Evolutionary conservation across 2,329 filamentous ascomycete species (phyloP).

Genomic region (Ceratocystis ficicola): DNA sequence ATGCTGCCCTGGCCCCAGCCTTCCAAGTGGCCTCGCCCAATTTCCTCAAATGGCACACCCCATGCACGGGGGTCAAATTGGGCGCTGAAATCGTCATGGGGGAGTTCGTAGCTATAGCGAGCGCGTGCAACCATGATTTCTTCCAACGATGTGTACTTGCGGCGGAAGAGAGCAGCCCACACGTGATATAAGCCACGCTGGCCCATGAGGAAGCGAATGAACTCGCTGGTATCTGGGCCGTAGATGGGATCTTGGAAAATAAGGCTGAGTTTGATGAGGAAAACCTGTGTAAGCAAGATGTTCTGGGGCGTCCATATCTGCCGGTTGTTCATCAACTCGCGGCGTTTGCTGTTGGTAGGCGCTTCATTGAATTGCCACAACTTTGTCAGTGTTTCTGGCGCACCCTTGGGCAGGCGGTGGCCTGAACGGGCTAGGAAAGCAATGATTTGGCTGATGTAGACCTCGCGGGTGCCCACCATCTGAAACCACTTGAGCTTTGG

Average conservation of each 20-base stretch:
- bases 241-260: slow-evolving; percentile 52
- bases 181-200: slow-evolving; percentile 45
- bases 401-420: slow-evolving; percentile 41
- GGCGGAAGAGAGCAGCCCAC: slow-evolving; percentile 47
- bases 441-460: slow-evolving; percentile 49
- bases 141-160: slow-evolving; percentile 36
- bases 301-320: slow-evolving; percentile 47
- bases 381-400: slow-evolving; percentile 43
- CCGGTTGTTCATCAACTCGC: slow-evolving; percentile 40
- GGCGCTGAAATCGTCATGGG: slow-evolving; percentile 23
- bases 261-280: slow-evolving; percentile 63
- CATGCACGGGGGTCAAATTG: slow-evolving; percentile 30
- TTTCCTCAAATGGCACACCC: slow-evolving; percentile 39
- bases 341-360: slow-evolving; percentile 43
- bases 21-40: slow-evolving; percentile 44
- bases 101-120: slow-evolving; percentile 40
- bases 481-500: slow-evolving; percentile 56
- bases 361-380: slow-evolving; percentile 65
- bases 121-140: slow-evolving; percentile 48
- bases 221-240: slow-evolving; percentile 37
- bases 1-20: slow-evolving; percentile 40
- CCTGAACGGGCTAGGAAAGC: slow-evolving; percentile 46
- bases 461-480: slow-evolving; percentile 50
- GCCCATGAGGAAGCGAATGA: slow-evolving; percentile 48
- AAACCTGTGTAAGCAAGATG: slow-evolving; percentile 49